Conservation (phyloP, 2,329 filamentous ascomycete species). For the Chaetomium sp. region DNA sequence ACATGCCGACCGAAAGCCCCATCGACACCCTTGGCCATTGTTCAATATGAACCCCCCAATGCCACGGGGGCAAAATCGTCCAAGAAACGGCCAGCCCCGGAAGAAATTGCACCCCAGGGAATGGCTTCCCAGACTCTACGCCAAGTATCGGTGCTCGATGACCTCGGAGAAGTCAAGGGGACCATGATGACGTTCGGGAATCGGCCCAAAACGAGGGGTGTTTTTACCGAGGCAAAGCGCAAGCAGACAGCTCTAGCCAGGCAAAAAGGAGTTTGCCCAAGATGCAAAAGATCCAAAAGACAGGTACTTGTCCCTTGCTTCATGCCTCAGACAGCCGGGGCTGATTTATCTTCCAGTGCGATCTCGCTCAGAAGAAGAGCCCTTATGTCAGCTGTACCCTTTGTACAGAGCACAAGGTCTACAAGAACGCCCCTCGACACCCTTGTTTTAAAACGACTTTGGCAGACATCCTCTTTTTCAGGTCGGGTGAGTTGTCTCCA, state of each 20-base stretch:
- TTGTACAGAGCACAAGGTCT: constrained; percentile 26
- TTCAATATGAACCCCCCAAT: constrained; percentile 24
- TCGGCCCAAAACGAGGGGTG: constrained; percentile 20
- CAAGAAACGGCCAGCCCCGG: constrained; percentile 26
- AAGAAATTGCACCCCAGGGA: constrained; percentile 8
- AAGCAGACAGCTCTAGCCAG: constrained; percentile 27
- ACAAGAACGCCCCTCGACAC: constrained; percentile 29
- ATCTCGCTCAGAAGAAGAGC: constrained; percentile 26
- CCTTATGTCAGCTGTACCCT: constrained; percentile 29
- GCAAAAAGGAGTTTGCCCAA: constrained; percentile 30
- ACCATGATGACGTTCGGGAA: constrained; percentile 30
- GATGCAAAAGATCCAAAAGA: constrained; percentile 33
- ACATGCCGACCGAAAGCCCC: background rate
- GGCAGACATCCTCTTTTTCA: constrained; percentile 31
- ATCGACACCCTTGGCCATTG: constrained; percentile 9
- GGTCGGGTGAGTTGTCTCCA: constrained; percentile 23
- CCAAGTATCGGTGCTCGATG: constrained; percentile 17
- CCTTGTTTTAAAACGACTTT: constrained; percentile 32
- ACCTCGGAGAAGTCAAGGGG: constrained; percentile 27
- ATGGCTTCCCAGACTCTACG: constrained; percentile 22
- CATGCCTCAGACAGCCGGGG: background rate
- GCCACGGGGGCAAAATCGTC: constrained; percentile 10
- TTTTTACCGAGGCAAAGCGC: constrained; percentile 29
- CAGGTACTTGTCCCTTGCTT: constrained; percentile 20
- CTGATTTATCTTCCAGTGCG: constrained; percentile 27